Evolutionary conservation across 192 early-diverging fungal genomes (phyloP), one percentile per base, ranked within the genome.

Genomic region (Linnemannia hyalina): DNA sequence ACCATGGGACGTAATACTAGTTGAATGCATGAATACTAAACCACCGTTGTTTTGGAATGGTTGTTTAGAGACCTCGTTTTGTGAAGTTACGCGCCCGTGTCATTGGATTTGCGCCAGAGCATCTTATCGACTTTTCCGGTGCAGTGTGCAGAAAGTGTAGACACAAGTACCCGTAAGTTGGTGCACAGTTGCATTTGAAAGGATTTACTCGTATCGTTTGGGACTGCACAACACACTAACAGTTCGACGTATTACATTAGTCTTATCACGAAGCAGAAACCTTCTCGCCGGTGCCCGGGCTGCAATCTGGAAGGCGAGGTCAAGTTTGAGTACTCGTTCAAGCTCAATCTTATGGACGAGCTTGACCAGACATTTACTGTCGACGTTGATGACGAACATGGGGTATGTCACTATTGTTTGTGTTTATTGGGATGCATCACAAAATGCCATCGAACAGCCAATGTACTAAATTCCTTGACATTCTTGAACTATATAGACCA

Each of bases 101-200:
- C 8, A 23, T 44, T 5, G 74, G 46, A 44, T 85, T 73, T 68
- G 26, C 46, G 18, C 83, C 83, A 0, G 16, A 44, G 38, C 26
- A 68, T 16, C 76, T 85, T 22, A 42, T 46, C 15, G 55, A 80
- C 47, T 85, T 85, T 63, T 76, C 78, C 40, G 5, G 11, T 3
- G 68, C 74, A 23, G 36, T 6, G n/a, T 85, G 83, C 40, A 16
- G 23, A 18, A 65, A 47, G 6, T 85, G 83, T 38, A 2, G 2
- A 26, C n/a, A 73, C 32, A 46, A 29, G 26, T 85, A 76, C 26
- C 35, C 35, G 83, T 85, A 85, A 76, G 82, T 32, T 23, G 38
- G 6, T 32, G 9, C 26, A 41, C 20, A 15, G 13, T 22, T 72
- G 0, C 3, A 15, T 0, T 20, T 9, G 42, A 18, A 68, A 26